phyloP scores from a whole-genome alignment of 306 rosid genomes.

The Ammopiptanthus mongolicus region DNA sequence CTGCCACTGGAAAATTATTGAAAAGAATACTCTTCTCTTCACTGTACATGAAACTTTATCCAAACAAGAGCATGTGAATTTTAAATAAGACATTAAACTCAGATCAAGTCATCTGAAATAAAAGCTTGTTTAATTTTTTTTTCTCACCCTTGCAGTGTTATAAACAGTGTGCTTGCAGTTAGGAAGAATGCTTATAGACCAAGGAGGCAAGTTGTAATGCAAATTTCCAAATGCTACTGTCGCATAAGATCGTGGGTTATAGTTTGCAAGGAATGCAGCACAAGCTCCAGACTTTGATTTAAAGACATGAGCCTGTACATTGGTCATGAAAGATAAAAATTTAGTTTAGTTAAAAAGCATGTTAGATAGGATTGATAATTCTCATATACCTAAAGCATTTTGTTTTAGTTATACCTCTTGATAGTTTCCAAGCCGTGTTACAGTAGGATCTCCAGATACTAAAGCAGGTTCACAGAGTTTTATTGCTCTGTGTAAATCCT shows the following conservation, averaged over 20 bases:
- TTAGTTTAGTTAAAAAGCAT: slow-evolving; percentile 7
- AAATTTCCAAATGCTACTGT: slow-evolving; percentile 67
- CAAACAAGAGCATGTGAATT: background rate
- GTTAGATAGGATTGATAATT: slow-evolving; percentile 5
- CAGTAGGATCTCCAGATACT: slow-evolving; percentile 66
- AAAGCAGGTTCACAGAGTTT: slow-evolving; percentile 91
- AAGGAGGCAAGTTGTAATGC: slow-evolving; percentile 95
- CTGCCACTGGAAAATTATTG: background rate
- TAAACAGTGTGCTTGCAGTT: slow-evolving; percentile 89
- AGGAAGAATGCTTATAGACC: slow-evolving; percentile 99
- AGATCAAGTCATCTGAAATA: background rate
- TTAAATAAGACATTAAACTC: background rate
- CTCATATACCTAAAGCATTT: slow-evolving; percentile 2
- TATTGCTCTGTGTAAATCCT: slow-evolving; percentile 91
- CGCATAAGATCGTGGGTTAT: slow-evolving; percentile 59
- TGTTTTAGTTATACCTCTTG: slow-evolving; percentile 56
- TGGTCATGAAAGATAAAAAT: background rate
- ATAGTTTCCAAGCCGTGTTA: slow-evolving; percentile 62
- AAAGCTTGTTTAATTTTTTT: background rate
- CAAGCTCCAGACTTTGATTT: slow-evolving; percentile 80
- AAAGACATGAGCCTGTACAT: slow-evolving; percentile 80
- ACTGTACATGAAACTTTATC: background rate
- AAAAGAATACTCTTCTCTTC: background rate
- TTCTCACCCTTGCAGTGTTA: slow-evolving; percentile 95
- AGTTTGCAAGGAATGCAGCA: slow-evolving; percentile 93